Percentiles rank a stretch among this genome's conserved stretches.
Evolutionary conservation across 768 basidiomycete species (phyloP).

Genomic region (Termitomyces sp.): DNA sequence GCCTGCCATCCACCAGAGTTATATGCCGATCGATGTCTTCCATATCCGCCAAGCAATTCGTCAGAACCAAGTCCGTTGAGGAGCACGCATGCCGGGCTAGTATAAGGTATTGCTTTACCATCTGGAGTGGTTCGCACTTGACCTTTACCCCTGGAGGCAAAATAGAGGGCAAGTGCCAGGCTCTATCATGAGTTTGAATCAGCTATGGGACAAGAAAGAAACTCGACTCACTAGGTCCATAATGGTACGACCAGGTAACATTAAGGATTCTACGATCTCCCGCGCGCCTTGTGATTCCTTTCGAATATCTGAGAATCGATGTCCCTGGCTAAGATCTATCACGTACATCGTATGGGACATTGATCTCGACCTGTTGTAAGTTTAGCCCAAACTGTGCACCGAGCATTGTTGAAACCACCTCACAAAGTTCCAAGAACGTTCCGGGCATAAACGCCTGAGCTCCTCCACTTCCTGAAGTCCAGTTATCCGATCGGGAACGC

Average conservation of each 20-base stretch:
- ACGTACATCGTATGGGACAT: slow-evolving; percentile 74
- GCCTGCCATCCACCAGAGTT: slow-evolving; percentile 65
- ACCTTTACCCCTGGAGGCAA: slow-evolving; percentile 83
- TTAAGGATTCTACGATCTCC: slow-evolving; percentile 57
- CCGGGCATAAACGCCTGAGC: slow-evolving; percentile 69
- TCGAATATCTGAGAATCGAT: background rate
- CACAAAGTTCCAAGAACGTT: slow-evolving; percentile 89
- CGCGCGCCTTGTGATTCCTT: slow-evolving; percentile 68
- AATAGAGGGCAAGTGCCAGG: slow-evolving; percentile 87
- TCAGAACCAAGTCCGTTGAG: slow-evolving; percentile 93
- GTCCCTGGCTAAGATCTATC: background rate
- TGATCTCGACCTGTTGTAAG: slow-evolving; percentile 67
- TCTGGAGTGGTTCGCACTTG: slow-evolving; percentile 36
- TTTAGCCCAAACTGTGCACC: background rate
- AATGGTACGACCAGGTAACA: slow-evolving; percentile 78
- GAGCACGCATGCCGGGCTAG: slow-evolving; percentile 74
- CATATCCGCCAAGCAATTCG: slow-evolving; percentile 92
- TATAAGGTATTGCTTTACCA: slow-evolving; percentile 49
- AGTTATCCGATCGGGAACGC: slow-evolving; percentile 86
- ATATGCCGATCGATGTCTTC: slow-evolving; percentile 81
- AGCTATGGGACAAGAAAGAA: background rate
- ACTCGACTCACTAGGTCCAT: slow-evolving; percentile 77
- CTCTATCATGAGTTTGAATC: slow-evolving; percentile 50
- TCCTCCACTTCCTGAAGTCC: slow-evolving; percentile 79
- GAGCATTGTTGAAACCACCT: slow-evolving; percentile 13